These are phyloP conservation scores for Amphichorda felina DNA, from an alignment of 2,329 filamentous ascomycete species.

Conservation along the genomic window DNA sequence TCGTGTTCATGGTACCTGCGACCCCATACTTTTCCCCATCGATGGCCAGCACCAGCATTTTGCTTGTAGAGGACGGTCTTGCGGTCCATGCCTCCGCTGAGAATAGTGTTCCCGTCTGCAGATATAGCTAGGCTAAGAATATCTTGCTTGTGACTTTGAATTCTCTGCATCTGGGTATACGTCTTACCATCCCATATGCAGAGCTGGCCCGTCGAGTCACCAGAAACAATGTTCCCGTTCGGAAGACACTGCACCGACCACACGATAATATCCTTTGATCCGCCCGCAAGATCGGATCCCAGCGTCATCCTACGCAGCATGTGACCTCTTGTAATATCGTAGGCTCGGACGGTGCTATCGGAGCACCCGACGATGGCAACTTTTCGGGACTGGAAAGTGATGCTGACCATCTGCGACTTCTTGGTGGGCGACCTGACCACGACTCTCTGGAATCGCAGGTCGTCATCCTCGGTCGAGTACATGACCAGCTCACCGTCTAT, in stretches of 20 bases:
- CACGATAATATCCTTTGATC: conserved; percentile 75
- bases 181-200: conserved; percentile 91
- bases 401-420: conserved; percentile 79
- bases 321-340: conserved; percentile 70
- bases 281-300: conserved; percentile 64
- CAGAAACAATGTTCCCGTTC: conserved; percentile 84
- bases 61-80: conserved; percentile 75
- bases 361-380: conserved; percentile 83
- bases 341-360: conserved; percentile 90
- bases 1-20: conserved; percentile 85
- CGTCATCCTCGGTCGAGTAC: conserved; percentile 74
- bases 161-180: conserved; percentile 75
- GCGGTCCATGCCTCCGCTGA: conserved; percentile 88
- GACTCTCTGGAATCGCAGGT: conserved; percentile 68
- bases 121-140: conserved; percentile 79
- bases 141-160: conserved; percentile 82
- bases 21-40: conserved; percentile 82
- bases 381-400: conserved; percentile 78
- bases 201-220: conserved; percentile 87
- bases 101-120: conserved; percentile 66
- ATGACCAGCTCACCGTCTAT: conserved; percentile 83
- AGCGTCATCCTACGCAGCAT: conserved; percentile 75
- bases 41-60: conserved; percentile 42
- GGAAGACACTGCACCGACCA: conserved; percentile 88
- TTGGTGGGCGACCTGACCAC: conserved; percentile 68